Base-by-base conservation (phyloP, 2,329 filamentous ascomycete species). In the Fusarium burgessii region DNA sequence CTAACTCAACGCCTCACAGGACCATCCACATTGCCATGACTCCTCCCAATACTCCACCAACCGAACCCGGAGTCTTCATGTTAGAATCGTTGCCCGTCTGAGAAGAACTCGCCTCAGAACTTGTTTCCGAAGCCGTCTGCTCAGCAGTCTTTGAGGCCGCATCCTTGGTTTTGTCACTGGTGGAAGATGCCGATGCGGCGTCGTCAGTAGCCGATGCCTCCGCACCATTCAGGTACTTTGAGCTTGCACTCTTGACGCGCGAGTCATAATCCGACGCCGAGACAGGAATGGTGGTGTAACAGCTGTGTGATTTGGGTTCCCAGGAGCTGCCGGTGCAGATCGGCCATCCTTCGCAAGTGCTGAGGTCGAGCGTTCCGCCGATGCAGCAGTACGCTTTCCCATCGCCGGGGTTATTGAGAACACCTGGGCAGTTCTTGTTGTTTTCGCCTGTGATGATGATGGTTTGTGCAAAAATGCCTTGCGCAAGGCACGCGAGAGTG, bases 321-420 rank as follows among this genome's bases (percentile, higher is more conserved):
- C 51, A 25, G 9, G 58, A 42, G 15, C 47, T 41, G 7, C 66
- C 66, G 4, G 46, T 68, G 38, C 66, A 68, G 17, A 68, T 50
- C 7, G 64, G 66, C 66, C 65, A 68, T 4, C 66, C 66, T 20
- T 58, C 27, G 18, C 66, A 68, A 1, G 52, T 65, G 35, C 65
- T 68, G 15, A 69, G 42, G 7, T 65, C 43, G 7, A 68, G 65
- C 7, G 43, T 6, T 11, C 52, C 66, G 4, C 65, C 65, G 7
- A 69, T 20, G 40, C 66, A 68, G n/a, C 66, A 68, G 15, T 68
- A 64, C 0, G 17, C 20, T 7, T 50, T 33, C n/a, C 15, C 17
- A 6, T 51, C 17, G 1, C 41, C 20, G 11, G 14, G 20, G 11
- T 56, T 23, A 3, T 25, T 32, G 14, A 65, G 52, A 10, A 68